phyloP scores from a whole-genome alignment of 2,329 filamentous ascomycete genomes.

The Alternaria arborescens region DNA sequence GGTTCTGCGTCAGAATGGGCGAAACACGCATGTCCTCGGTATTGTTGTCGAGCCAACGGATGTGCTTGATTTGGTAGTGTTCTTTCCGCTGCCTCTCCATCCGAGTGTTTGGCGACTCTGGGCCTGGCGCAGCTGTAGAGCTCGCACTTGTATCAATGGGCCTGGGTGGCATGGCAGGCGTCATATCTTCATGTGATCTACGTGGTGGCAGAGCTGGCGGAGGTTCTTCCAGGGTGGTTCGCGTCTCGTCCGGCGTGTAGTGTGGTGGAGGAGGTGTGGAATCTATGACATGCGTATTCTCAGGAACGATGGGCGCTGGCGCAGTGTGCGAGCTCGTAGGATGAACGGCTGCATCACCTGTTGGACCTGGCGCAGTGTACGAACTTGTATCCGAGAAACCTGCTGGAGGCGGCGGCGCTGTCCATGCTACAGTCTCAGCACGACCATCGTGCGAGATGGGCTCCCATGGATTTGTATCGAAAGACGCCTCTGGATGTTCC shows the following conservation, averaged over 20 bases:
- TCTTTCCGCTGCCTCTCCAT: conserved; percentile 66
- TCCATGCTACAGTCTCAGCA: background rate
- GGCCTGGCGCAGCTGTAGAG: conserved; percentile 26
- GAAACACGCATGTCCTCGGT: conserved; percentile 73
- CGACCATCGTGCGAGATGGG: conserved; percentile 19
- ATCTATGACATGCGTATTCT: conserved; percentile 36
- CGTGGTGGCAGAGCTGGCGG: conserved; percentile 47
- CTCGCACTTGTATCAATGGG: conserved; percentile 37
- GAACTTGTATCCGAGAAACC: background rate
- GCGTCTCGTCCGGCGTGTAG: conserved; percentile 12
- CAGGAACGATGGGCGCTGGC: conserved; percentile 35
- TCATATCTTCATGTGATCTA: conserved; percentile 44
- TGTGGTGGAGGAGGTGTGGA: conserved; percentile 22
- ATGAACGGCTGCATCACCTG: background rate
- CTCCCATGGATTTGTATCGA: conserved; percentile 40
- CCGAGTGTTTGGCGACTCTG: conserved; percentile 52
- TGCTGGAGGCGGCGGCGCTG: background rate
- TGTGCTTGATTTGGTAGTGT: conserved; percentile 92
- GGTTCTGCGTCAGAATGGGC: conserved; percentile 89
- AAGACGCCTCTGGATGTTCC: conserved; percentile 33
- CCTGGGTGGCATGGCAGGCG: conserved; percentile 47
- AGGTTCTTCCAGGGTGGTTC: conserved; percentile 24
- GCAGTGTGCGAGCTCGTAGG: conserved; percentile 31
- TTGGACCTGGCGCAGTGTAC: background rate
- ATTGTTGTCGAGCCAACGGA: conserved; percentile 79